These are phyloP conservation scores for Crotalaria pallida DNA, from an alignment of 306 rosid genomes.

Conservation along the genomic window DNA sequence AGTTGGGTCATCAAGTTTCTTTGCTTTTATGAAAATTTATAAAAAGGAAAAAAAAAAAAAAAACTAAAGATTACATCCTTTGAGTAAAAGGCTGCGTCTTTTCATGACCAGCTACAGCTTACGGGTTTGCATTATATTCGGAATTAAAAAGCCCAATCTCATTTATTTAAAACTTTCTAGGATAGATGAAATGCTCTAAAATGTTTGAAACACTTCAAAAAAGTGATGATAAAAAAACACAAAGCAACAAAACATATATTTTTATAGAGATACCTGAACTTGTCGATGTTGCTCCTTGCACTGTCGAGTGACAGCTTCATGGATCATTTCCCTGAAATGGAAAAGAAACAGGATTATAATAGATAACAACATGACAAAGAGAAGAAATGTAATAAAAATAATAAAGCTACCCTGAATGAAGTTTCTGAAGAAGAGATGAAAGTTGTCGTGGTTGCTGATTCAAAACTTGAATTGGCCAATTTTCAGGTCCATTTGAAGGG, in stretches of 20 bases:
- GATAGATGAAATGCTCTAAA: slow-evolving; percentile 7
- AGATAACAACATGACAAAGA: slow-evolving; percentile 1
- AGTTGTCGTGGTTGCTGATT: slow-evolving; percentile 89
- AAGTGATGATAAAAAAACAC: background rate
- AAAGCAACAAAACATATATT: background rate
- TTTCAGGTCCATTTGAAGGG: slow-evolving; percentile 57
- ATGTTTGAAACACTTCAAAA: slow-evolving; percentile 20
- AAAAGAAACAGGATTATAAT: slow-evolving; percentile 11
- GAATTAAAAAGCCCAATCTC: background rate
- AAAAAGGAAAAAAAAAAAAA: background rate
- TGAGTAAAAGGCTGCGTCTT: background rate
- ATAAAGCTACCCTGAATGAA: slow-evolving; percentile 73
- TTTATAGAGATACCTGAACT: slow-evolving; percentile 62
- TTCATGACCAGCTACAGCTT: background rate
- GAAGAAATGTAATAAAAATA: slow-evolving; percentile 12
- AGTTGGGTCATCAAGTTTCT: background rate
- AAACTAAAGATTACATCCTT: slow-evolving; percentile 1
- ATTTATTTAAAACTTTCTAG: background rate
- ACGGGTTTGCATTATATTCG: background rate
- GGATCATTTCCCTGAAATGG: slow-evolving; percentile 66
- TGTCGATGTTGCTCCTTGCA: slow-evolving; percentile 97
- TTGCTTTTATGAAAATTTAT: background rate
- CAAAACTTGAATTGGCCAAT: slow-evolving; percentile 88
- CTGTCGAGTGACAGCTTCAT: slow-evolving; percentile 70
- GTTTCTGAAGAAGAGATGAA: slow-evolving; percentile 82